These are phyloP conservation scores for Auricularia sp. DNA, from an alignment of 768 basidiomycete species.

Conservation along the genomic window DNA sequence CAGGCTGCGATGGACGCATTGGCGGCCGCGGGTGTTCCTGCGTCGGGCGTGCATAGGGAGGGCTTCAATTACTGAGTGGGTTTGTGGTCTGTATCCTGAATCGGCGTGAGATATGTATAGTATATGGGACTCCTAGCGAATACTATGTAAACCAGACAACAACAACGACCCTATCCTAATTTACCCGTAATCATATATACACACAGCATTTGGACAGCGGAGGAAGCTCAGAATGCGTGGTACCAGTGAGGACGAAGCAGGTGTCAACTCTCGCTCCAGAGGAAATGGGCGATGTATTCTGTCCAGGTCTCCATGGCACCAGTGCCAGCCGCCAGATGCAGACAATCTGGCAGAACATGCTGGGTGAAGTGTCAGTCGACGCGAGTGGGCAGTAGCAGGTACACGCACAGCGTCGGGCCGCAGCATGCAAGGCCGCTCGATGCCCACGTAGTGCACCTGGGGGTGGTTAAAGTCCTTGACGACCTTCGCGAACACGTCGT, in stretches of 20 bases:
- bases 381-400: too few relatives aligned
- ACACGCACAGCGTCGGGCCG: slow-evolving; percentile 49
- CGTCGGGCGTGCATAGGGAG: neutral
- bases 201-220: neutral
- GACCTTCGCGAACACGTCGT: slow-evolving; percentile 44
- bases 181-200: neutral
- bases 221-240: neutral
- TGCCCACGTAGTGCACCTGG: slow-evolving; percentile 47
- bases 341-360: slow-evolving; percentile 37
- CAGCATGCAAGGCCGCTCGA: slow-evolving; percentile 51
- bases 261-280: slow-evolving; percentile 18
- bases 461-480: slow-evolving; percentile 36
- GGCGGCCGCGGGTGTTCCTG: neutral
- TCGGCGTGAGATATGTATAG: too few relatives aligned
- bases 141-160: too few relatives aligned
- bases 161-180: neutral
- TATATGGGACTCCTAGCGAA: too few relatives aligned
- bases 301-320: slow-evolving; percentile 45
- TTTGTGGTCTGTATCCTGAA: too few relatives aligned
- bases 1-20: neutral
- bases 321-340: slow-evolving; percentile 36
- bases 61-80: neutral
- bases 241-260: too few relatives aligned
- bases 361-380: slow-evolving; percentile 9
- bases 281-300: slow-evolving; percentile 41